Base-by-base conservation (phyloP, 306 rosid genomes). In the Vicia faba region DNA sequence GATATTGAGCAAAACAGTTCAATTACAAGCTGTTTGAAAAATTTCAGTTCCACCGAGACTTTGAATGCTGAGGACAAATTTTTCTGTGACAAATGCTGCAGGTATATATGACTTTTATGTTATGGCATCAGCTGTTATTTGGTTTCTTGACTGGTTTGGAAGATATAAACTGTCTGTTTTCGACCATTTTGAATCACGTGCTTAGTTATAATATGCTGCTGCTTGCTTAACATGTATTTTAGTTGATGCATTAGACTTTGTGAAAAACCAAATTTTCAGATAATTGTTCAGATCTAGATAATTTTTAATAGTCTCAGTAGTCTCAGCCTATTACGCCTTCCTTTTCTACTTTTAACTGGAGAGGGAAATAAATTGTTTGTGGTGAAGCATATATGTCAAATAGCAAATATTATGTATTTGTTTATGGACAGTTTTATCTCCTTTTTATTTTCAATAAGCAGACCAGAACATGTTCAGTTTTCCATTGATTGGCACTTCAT, bases 1-100 rank as follows among this genome's bases (percentile, higher is more conserved):
- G 99, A 95, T 77, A 95, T 95, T 75, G 99, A 95, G 70, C 99
- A 90, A 75, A 95, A 95, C 84, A 95, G 97, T 81, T 95, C 99
- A 74, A 88, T 95, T 78, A 95, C 99, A 60, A 88, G 97, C 87
- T 95, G 99, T 66, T 81, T 95, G 89, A 95, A 95, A 80, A 95
- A 95, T 84, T 95, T 95, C 86, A 95, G 99, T 74, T 95, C 99
- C 56, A 95, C 99, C 1, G 99, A 95, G 80, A 95, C 95, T 3
- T 73, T 95, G 91, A 91, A 95, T 66, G 99, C 99, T 0, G 97
- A 95, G 79, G 99, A 95, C 85, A 95, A 95, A 36, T 95, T 95
- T 64, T 95, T 95, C 82, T 95, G 99, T 31, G 99, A 95, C 85
- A 95, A 95, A 80, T 95, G 99, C 84, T 91, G 97, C 96, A 95